Conservation (phyloP, 2,329 filamentous ascomycete genomes). For the Torrubiellomyces zombiae region DNA sequence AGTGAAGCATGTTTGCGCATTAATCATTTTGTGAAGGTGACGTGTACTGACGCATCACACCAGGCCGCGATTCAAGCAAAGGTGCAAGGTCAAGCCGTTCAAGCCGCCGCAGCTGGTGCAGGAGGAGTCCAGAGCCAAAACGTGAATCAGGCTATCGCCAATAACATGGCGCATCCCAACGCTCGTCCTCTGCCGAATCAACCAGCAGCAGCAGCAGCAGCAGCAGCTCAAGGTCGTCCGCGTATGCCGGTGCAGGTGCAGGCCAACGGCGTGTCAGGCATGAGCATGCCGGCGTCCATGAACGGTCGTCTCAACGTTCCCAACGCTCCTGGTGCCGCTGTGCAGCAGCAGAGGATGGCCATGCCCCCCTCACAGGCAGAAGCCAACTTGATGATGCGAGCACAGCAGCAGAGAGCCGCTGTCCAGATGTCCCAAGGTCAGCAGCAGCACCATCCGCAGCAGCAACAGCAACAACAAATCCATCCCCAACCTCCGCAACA, state of each 20-base stretch:
- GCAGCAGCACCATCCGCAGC: constrained; percentile 9
- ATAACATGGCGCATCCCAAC: constrained; percentile 11
- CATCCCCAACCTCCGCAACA: constrained; percentile 16
- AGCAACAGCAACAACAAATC: constrained; percentile 18
- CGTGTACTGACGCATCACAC: constrained; percentile 14
- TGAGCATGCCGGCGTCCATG: constrained; percentile 30
- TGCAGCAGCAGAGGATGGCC: constrained; percentile 44
- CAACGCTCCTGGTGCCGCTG: constrained; percentile 39
- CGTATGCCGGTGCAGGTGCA: constrained; percentile 38
- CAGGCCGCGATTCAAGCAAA: constrained; percentile 30
- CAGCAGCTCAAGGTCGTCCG: constrained; percentile 25
- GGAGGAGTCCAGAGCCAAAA: constrained; percentile 13
- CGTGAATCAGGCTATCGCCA: constrained; percentile 11
- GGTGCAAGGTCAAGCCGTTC: constrained; percentile 26
- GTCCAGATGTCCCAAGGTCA: constrained; percentile 24
- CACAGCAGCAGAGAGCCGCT: constrained; percentile 43
- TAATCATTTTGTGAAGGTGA: constrained; percentile 2
- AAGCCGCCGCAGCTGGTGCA: constrained; percentile 25
- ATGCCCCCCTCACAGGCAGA: constrained; percentile 26
- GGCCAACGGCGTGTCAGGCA: constrained; percentile 30
- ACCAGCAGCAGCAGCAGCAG: constrained; percentile 23
- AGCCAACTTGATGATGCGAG: constrained; percentile 41
- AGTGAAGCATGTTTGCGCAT: too few species aligned
- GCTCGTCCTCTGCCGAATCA: constrained; percentile 26
- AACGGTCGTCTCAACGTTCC: constrained; percentile 32